phyloP scores from a whole-genome alignment of 768 basidiomycete genomes.

The Pleurotus tuber-regium region DNA sequence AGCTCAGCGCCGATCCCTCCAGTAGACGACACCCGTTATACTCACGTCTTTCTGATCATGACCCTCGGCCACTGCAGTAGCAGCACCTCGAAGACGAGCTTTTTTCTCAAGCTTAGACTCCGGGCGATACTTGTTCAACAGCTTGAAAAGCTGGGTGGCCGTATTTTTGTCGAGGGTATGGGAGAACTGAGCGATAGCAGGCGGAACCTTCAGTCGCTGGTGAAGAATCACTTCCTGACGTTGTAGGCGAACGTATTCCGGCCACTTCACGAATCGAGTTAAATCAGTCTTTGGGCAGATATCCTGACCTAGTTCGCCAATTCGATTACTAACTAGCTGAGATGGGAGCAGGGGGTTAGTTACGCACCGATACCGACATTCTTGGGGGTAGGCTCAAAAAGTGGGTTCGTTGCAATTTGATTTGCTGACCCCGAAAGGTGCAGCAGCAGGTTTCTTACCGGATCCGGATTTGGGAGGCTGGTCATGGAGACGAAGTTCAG shows the following conservation, averaged over 20 bases:
- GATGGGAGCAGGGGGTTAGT: background rate
- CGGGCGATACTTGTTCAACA: slow-evolving; percentile 95
- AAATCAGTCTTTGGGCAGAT: slow-evolving; percentile 86
- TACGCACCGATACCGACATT: slow-evolving; percentile 92
- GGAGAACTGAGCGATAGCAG: slow-evolving; percentile 95
- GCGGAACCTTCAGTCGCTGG: slow-evolving; percentile 97
- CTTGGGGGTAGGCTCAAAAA: slow-evolving; percentile 87
- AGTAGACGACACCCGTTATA: slow-evolving; percentile 4
- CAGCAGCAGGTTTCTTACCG: slow-evolving; percentile 82
- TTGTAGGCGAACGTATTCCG: slow-evolving; percentile 96
- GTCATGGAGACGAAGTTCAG: slow-evolving; percentile 88
- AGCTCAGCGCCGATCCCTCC: background rate
- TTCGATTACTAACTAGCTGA: background rate
- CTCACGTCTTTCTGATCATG: slow-evolving; percentile 62
- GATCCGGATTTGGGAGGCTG: slow-evolving; percentile 79
- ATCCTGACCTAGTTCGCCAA: slow-evolving; percentile 72
- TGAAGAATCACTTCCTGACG: slow-evolving; percentile 97
- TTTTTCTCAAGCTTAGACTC: slow-evolving; percentile 98
- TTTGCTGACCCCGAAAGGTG: slow-evolving; percentile 80
- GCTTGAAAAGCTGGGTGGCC: slow-evolving; percentile 95
- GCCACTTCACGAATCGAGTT: slow-evolving; percentile 99
- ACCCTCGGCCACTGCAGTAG: slow-evolving; percentile 76
- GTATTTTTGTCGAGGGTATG: slow-evolving; percentile 99
- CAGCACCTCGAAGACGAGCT: slow-evolving; percentile 77
- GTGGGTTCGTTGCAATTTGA: slow-evolving; percentile 82